Evolutionary conservation across 768 basidiomycete genomes (phyloP).

Genomic region (Russula sp.): DNA sequence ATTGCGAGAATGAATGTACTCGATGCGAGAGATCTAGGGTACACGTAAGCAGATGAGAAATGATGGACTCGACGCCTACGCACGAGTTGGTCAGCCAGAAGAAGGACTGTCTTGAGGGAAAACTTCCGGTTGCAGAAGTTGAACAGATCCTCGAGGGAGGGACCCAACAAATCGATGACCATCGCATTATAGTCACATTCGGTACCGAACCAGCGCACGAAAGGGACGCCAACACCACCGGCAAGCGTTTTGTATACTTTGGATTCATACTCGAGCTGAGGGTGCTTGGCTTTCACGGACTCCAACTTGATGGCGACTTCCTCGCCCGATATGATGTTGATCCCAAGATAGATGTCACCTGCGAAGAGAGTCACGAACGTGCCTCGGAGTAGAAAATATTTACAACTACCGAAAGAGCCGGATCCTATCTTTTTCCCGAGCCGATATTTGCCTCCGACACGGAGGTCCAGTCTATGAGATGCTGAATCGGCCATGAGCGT

Average conservation of each 20-base stretch:
- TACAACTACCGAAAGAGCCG: conserved; percentile 87
- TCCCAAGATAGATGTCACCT: conserved; percentile 99
- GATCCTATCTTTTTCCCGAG: conserved; percentile 99
- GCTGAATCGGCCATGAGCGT: conserved; percentile 68
- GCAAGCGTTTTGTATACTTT: conserved; percentile 97
- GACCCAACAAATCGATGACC: conserved; percentile 95
- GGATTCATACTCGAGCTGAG: conserved; percentile 99
- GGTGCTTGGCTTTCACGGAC: conserved; percentile 99
- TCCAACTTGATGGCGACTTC: conserved; percentile 99
- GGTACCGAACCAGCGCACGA: conserved; percentile 92
- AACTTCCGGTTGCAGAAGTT: conserved; percentile 98
- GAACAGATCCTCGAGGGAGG: conserved; percentile 87
- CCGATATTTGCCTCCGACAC: conserved; percentile 93
- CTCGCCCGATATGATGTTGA: conserved; percentile 99
- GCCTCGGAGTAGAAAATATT: not conserved
- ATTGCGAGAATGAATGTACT: conserved; percentile 99
- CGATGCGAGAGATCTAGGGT: conserved; percentile 89
- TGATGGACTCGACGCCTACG: conserved; percentile 34
- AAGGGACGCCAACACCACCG: conserved; percentile 97
- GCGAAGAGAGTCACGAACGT: not conserved
- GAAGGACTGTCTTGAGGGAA: conserved; percentile 91
- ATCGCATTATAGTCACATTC: conserved; percentile 99
- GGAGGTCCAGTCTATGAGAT: conserved; percentile 72
- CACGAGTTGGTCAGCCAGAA: conserved; percentile 95
- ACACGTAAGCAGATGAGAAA: conserved; percentile 23